These are phyloP conservation scores for Saccharomycopsis babjevae DNA, from an alignment of 805 yeast genomes.

Conservation along the genomic window DNA sequence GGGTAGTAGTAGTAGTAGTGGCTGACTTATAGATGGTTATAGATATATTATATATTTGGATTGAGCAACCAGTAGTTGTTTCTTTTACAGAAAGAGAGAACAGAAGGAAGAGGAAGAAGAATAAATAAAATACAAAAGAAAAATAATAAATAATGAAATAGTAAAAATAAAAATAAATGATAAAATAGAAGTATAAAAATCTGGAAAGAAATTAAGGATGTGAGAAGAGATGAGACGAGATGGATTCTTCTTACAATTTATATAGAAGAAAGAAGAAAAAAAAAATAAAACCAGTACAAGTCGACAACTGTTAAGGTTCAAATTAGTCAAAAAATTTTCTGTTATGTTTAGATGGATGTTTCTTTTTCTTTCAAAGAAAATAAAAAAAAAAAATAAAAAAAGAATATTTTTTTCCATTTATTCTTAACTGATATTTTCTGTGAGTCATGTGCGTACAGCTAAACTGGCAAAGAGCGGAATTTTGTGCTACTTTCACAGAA, in stretches of 20 bases:
- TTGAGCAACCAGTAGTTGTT: constrained; percentile 22
- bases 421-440: neutral
- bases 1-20: constrained; percentile 15
- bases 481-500: neutral
- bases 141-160: constrained; percentile 19
- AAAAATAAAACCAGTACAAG: neutral
- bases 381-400: neutral
- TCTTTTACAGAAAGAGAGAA: constrained; percentile 33
- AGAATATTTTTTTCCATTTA: neutral
- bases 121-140: constrained; percentile 18
- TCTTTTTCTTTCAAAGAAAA: neutral
- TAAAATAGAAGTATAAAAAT: constrained; percentile 8
- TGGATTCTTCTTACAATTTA: neutral
- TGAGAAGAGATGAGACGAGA: neutral
- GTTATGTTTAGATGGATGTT: neutral
- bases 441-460: neutral
- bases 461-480: neutral
- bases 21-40: constrained; percentile 8
- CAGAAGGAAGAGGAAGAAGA: constrained; percentile 24
- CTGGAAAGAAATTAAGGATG: neutral
- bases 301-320: neutral
- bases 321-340: neutral
- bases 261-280: neutral
- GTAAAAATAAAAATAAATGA: constrained; percentile 1
- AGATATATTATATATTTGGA: neutral